A percentile compares a stretch with the other conserved stretches of the same genome.
These are phyloP conservation scores for Stemphylium lycopersici DNA, from an alignment of 2,329 filamentous ascomycete genomes.

Conservation along the genomic window DNA sequence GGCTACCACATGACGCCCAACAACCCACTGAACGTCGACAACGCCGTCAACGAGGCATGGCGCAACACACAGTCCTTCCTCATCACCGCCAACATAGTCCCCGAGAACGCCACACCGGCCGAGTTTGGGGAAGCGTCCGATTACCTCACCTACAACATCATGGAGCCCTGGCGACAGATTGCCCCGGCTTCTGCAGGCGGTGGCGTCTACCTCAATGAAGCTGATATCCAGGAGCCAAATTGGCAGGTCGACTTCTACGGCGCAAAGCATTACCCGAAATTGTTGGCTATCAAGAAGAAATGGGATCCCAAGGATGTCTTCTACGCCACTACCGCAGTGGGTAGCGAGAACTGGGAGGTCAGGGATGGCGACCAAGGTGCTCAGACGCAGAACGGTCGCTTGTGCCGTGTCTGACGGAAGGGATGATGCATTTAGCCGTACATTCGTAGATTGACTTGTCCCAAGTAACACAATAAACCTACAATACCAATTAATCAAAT, in stretches of 20 bases:
- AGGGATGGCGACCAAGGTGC: conserved; percentile 25
- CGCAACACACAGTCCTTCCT: conserved; percentile 31
- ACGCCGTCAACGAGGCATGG: conserved; percentile 36
- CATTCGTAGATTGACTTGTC: too few species aligned
- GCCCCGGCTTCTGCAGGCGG: conserved; percentile 28
- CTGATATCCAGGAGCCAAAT: conserved; percentile 30
- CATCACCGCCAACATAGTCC: conserved; percentile 25
- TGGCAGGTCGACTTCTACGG: conserved; percentile 41
- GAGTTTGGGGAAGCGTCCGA: conserved; percentile 18
- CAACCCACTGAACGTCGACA: conserved; percentile 25
- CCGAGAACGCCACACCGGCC: conserved; percentile 18
- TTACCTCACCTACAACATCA: conserved; percentile 22
- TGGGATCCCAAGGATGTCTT: conserved; percentile 38
- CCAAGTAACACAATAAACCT: too few species aligned
- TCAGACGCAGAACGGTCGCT: conserved; percentile 32
- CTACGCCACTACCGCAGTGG: conserved; percentile 30
- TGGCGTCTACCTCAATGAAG: conserved; percentile 39
- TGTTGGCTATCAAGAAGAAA: conserved; percentile 34
- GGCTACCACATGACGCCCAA: conserved; percentile 30
- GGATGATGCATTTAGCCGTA: too few species aligned
- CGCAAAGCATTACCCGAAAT: conserved; percentile 27
- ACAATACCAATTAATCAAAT: too few species aligned
- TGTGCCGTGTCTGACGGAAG: conserved; percentile 28
- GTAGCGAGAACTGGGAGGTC: conserved; percentile 34
- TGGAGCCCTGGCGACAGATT: conserved; percentile 24